A percentile compares a stretch with the other conserved stretches of the same genome.
Evolutionary conservation across 192 early-diverging fungal genomes (phyloP).

Genomic region (Coemansia sp.): DNA sequence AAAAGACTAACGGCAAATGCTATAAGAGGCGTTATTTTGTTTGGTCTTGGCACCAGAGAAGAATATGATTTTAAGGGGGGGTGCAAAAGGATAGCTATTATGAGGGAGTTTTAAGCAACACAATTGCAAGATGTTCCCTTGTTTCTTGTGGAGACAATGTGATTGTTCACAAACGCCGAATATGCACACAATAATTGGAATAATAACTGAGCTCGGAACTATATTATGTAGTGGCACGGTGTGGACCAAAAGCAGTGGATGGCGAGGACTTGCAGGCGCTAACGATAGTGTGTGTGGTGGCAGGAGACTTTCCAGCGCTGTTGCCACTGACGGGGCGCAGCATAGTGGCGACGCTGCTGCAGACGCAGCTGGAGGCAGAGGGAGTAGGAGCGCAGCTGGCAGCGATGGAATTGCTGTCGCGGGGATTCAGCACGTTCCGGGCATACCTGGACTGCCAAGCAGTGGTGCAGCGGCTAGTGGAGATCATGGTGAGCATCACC

Average conservation of each 20-base stretch:
- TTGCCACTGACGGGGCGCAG: slow-evolving; percentile 48
- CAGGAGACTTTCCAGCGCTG: slow-evolving; percentile 41
- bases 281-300: slow-evolving; percentile 50
- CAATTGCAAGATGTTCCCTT: background rate
- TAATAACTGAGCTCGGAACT: slow-evolving; percentile 3
- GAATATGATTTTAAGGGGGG: background rate
- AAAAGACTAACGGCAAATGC: too few species aligned
- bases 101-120: background rate
- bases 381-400: slow-evolving; percentile 25
- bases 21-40: background rate
- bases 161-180: too few species aligned
- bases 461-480: slow-evolving; percentile 33
- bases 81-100: background rate
- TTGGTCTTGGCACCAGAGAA: background rate
- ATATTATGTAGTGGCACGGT: slow-evolving; percentile 37
- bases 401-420: slow-evolving; percentile 46
- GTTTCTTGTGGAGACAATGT: background rate
- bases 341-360: slow-evolving; percentile 47
- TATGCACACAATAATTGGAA: too few species aligned
- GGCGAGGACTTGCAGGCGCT: slow-evolving; percentile 40
- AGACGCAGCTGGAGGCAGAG: slow-evolving; percentile 21
- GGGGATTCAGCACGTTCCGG: slow-evolving; percentile 47
- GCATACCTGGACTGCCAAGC: slow-evolving; percentile 42
- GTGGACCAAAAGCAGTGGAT: slow-evolving; percentile 30
- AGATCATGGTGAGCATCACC: slow-evolving; percentile 18